Base-by-base conservation (phyloP, 2,329 filamentous ascomycete species). In the Macrophomina tecta region DNA sequence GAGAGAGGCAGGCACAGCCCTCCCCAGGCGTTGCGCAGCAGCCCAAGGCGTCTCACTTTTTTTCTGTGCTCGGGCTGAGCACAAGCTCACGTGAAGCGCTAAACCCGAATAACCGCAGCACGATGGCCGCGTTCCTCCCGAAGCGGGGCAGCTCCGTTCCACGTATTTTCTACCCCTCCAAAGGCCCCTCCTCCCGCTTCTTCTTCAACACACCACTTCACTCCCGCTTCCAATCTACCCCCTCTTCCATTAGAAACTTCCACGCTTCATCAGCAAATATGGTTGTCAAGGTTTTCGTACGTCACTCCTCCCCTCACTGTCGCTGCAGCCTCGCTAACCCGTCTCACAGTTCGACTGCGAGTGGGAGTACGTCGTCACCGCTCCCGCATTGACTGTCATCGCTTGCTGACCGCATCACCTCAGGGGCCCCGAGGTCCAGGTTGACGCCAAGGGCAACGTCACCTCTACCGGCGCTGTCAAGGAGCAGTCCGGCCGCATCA, bases 401-500 rank as follows among this genome's bases (percentile, higher is more conserved):
- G 42, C n/a, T 23, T 62, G 55, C 65, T 66, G 46, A 66, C 65
- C 34, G 30, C 53, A 52, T 66, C 65, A 18, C 28, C 92, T 90
- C 90, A 84, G 88, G 77, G 91, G 91, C 71, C 91, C 91, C 71
- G 84, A 88, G 78, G 73, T 96, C 73, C 83, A 91, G 78, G 83
- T 84, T 79, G 82, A 85, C 79, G 82, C 81, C 78, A 78, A 79
- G 68, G 81, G 85, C 73, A 90, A 87, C 71, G 71, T 80, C 73
- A 78, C 74, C 71, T 75, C 72, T 64, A 74, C 71, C 45, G 81
- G 82, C 73, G 71, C 72, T 48, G 80, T 89, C 70, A 82, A 88
- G 82, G 77, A 91, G 92, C 91, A 95, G 83, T 75, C 74, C 63
- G 93, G 91, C 76, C 90, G 91, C 79, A 91, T 98, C 86, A 91